These are phyloP conservation scores for Fusarium subtropicale DNA, from an alignment of 2,329 filamentous ascomycete genomes.

Conservation along the genomic window DNA sequence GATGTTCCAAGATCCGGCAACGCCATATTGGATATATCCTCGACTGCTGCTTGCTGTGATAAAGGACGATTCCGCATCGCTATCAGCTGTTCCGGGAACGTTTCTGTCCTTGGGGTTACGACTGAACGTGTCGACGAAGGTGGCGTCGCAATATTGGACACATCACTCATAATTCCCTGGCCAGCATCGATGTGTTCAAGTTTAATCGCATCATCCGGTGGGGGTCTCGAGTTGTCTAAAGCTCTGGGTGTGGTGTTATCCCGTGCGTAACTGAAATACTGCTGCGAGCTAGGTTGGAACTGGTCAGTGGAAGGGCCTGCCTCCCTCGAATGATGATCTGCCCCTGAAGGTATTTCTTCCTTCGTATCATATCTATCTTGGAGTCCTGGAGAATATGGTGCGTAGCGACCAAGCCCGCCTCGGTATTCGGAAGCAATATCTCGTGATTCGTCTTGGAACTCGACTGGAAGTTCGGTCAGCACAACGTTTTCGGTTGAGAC, in stretches of 20 bases:
- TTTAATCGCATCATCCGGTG: background rate
- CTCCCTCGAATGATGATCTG: background rate
- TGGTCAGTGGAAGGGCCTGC: background rate
- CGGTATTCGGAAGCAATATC: slow-evolving; percentile 91
- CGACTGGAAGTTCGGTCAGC: slow-evolving; percentile 59
- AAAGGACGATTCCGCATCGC: slow-evolving; percentile 23
- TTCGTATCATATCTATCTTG: background rate
- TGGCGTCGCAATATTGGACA: slow-evolving; percentile 43
- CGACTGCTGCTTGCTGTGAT: slow-evolving; percentile 49
- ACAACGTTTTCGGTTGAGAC: background rate
- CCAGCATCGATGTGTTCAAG: slow-evolving; percentile 11
- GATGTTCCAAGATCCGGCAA: slow-evolving; percentile 49
- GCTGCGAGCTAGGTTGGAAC: slow-evolving; percentile 4
- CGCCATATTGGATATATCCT: slow-evolving; percentile 55
- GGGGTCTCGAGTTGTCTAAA: background rate
- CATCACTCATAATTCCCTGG: slow-evolving; percentile 31
- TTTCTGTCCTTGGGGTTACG: slow-evolving; percentile 25
- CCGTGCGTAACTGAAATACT: background rate
- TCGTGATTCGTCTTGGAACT: slow-evolving; percentile 89
- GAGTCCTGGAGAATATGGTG: slow-evolving; percentile 49
- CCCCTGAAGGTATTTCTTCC: background rate
- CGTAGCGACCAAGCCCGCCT: slow-evolving; percentile 81
- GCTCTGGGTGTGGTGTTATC: slow-evolving; percentile 1
- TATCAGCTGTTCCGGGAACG: slow-evolving; percentile 26
- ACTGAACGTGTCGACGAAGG: slow-evolving; percentile 39